A percentile compares a stretch with the other conserved stretches of the same genome.
phyloP scores from a whole-genome alignment of 1,284 basidiomycete species.

The Schizophyllum commune region DNA sequence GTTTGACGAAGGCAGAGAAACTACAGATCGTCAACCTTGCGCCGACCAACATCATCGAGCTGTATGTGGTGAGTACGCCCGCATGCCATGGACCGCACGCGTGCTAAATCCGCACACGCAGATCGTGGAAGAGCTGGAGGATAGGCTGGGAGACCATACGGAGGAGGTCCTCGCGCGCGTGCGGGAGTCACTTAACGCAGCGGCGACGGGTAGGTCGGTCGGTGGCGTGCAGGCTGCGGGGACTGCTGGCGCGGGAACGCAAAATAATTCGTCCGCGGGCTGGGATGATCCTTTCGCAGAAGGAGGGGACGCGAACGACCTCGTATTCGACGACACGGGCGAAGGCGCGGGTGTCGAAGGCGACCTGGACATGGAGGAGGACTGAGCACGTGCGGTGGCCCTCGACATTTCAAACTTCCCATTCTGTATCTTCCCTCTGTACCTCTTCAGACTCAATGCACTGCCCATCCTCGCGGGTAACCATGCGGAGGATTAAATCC shows the following conservation, averaged over 20 bases:
- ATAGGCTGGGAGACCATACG: slow-evolving; percentile 64
- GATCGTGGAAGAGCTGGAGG: slow-evolving; percentile 89
- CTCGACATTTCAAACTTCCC: too few relatives aligned
- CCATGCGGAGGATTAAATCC: too few relatives aligned
- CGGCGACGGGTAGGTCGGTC: slow-evolving; percentile 7
- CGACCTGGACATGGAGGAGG: slow-evolving; percentile 66
- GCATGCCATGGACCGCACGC: neutral
- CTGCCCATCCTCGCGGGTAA: too few relatives aligned
- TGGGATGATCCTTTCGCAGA: neutral
- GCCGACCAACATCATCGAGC: slow-evolving; percentile 75
- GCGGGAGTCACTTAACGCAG: slow-evolving; percentile 35
- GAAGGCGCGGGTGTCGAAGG: slow-evolving; percentile 64
- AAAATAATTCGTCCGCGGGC: neutral
- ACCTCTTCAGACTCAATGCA: too few relatives aligned
- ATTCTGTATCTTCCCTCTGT: too few relatives aligned
- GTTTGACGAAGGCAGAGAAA: slow-evolving; percentile 86
- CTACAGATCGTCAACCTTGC: slow-evolving; percentile 87
- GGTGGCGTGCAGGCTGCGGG: too few relatives aligned
- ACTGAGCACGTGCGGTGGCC: slow-evolving; percentile 22
- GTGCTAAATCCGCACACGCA: slow-evolving; percentile 21
- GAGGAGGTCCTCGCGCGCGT: slow-evolving; percentile 62
- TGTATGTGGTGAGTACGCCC: slow-evolving; percentile 75
- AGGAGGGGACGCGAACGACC: neutral
- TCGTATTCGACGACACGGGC: slow-evolving; percentile 55
- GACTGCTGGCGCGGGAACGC: neutral